Evolutionary conservation across 2,329 filamentous ascomycete genomes (phyloP), one percentile per base, ranked within the genome.

Genomic region (Aureobasidium sp.): DNA sequence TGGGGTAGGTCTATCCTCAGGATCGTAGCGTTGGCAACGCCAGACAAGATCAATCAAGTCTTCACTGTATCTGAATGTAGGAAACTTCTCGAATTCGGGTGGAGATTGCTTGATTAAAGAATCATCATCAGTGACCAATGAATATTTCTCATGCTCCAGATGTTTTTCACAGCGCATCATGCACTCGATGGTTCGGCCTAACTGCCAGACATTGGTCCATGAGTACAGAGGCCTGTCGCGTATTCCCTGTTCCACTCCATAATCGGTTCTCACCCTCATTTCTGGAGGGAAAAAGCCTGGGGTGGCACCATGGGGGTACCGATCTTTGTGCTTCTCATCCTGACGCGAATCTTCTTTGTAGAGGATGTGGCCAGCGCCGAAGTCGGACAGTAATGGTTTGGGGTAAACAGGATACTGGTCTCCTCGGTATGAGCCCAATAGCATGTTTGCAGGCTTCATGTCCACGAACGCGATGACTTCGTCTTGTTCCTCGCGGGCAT

Each of bases 201-300:
- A 8, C 38, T 60, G 56, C 56, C 56, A 60, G 1, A 60, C n/a
- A 38, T 60, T 60, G 42, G 56, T 48, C 56, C 56, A 60, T 13
- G 56, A 47, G n/a, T 48, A 5, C 4, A 60, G n/a, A 20, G 29
- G 23, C 11, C 38, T 29, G 33, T 36, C 33, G 1, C 18, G 10
- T 1, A 48, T n/a, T 6, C 20, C 56, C 16, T 16, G 25, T 36
- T 36, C 33, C 7, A 20, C 40, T 18, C 8, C 36, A 2, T 43
- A 11, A 13, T 31, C 13, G 10, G n/a, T 42, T 10, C 42, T 8
- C 25, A 11, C 25, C 9, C 18, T 10, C 40, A 47, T 47, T 16
- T 59, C 55, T 2, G 40, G 40, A 23, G 55, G 16, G 8, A 33
- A 47, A 27, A 33, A 59, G 6, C 55, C 55, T 4, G 5, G 4